Evolutionary conservation across 2,329 filamentous ascomycete genomes (phyloP), one percentile per base, ranked within the genome.

Genomic region (Aspergillus sp.): DNA sequence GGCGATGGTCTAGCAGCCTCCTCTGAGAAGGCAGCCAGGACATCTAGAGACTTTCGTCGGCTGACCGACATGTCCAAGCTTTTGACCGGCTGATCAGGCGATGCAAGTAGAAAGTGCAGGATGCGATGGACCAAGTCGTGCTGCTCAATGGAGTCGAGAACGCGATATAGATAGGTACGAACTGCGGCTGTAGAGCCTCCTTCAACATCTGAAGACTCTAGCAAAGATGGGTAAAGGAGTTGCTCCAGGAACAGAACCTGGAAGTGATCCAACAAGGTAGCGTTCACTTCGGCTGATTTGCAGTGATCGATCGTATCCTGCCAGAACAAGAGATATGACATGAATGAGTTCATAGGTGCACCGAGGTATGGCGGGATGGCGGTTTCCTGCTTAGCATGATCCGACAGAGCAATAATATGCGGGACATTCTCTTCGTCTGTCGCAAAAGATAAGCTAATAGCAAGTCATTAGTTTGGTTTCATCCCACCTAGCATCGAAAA

Each of bases 231-330:
- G 63, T 98, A 95, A 81, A 98, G 71, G 58, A 98, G 73, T 66
- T 98, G 93, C 66, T 96, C 89, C 41, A 98, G 73, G 64, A 98
- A 98, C 30, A 98, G 82, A 54, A 97, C 86, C 63, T 96, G 90
- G 60, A 98, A 98, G 67, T 98, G 93, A 63, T 98, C 93, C 29
- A 98, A 76, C 40, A 98, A 73, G 1, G 90, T 96, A 53, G 88
- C 88, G 63, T 91, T 93, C 54, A 98, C 89, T 61, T 97, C 91
- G 1, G 83, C 76, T 4, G 91, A 97, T 57, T 84, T 83, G 70
- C 93, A 98, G 67, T 97, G 91, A 64, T 97, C 93, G 48, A 98
- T 74, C 30, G 96, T 90, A 65, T 98, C 93, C 69, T 98, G 93
- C 93, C 93, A 98, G 62, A 98, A 98, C 5, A 94, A 75, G 39